phyloP scores from a whole-genome alignment of 2,329 filamentous ascomycete species.

The Diaporthe vexans region DNA sequence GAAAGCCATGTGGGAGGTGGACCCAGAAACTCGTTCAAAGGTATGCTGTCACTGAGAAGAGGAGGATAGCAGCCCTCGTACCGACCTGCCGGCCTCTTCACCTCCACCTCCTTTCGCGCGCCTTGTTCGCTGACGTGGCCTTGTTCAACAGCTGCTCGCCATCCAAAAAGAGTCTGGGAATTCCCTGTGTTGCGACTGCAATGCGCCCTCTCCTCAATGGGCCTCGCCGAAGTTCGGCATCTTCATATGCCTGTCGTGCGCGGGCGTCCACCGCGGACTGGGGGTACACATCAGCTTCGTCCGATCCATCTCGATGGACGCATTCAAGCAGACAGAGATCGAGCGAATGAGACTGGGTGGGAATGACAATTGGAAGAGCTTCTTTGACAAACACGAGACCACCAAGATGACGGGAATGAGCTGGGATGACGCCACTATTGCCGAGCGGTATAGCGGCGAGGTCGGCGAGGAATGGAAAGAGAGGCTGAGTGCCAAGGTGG shows the following conservation, averaged over 20 bases:
- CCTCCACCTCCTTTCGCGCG: slow-evolving; percentile 1
- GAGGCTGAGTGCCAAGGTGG: slow-evolving; percentile 86
- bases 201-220: slow-evolving; percentile 97
- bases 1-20: slow-evolving; percentile 97
- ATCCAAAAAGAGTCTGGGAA: slow-evolving; percentile 94
- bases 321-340: slow-evolving; percentile 94
- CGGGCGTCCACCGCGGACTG: slow-evolving; percentile 92
- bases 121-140: slow-evolving; percentile 29
- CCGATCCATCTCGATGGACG: slow-evolving; percentile 97
- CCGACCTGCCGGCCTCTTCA: not conserved
- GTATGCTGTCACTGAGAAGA: slow-evolving; percentile 58
- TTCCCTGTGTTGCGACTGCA: slow-evolving; percentile 93
- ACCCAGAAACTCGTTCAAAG: slow-evolving; percentile 96
- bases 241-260: slow-evolving; percentile 98
- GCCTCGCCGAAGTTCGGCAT: slow-evolving; percentile 97
- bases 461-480: slow-evolving; percentile 97
- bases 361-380: slow-evolving; percentile 87
- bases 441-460: slow-evolving; percentile 90
- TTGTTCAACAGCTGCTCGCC: slow-evolving; percentile 77
- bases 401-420: slow-evolving; percentile 76
- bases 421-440: slow-evolving; percentile 91
- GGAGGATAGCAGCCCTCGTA: not conserved
- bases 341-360: slow-evolving; percentile 94
- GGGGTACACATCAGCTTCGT: slow-evolving; percentile 99
- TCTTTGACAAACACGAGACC: slow-evolving; percentile 82